phyloP scores from a whole-genome alignment of 2,329 filamentous ascomycete genomes.

The Fusarium albosuccineum region DNA sequence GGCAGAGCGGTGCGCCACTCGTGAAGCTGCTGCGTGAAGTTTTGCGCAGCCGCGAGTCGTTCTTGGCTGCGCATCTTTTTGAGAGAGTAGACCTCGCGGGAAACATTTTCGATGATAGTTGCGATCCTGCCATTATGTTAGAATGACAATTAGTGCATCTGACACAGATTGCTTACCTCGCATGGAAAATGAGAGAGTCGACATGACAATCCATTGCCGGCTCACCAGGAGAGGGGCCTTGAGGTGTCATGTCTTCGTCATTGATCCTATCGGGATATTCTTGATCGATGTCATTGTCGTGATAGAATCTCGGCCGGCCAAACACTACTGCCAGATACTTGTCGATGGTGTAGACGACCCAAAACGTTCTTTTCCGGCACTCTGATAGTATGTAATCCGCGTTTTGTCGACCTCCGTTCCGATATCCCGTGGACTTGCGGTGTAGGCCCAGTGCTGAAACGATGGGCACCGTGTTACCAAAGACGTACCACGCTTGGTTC shows the following conservation, averaged over 20 bases:
- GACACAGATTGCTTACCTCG: constrained; percentile 40
- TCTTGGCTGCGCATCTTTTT: constrained; percentile 49
- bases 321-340: constrained; percentile 74
- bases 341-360: constrained; percentile 72
- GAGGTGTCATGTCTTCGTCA: constrained; percentile 66
- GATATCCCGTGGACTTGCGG: constrained; percentile 23
- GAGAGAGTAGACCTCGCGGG: constrained; percentile 54
- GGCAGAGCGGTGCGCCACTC: constrained; percentile 55
- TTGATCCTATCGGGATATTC: constrained; percentile 66
- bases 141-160: background rate
- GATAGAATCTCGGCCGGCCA: constrained; percentile 69
- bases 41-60: constrained; percentile 53
- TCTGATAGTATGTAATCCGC: constrained; percentile 60
- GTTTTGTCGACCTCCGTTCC: constrained; percentile 5
- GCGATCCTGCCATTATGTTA: constrained; percentile 43
- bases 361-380: constrained; percentile 68
- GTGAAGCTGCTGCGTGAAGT: constrained; percentile 53
- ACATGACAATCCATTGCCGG: constrained; percentile 60
- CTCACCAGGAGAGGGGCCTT: constrained; percentile 50
- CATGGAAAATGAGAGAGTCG: constrained; percentile 60
- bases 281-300: constrained; percentile 74
- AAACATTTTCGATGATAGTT: constrained; percentile 53
- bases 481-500: constrained; percentile 45
- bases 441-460: constrained; percentile 39
- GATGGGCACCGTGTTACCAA: constrained; percentile 39